Percentiles rank a stretch among this genome's conserved stretches.
These are phyloP conservation scores for Ganoderma lucidum DNA, from an alignment of 1,284 basidiomycete genomes.

Conservation along the genomic window DNA sequence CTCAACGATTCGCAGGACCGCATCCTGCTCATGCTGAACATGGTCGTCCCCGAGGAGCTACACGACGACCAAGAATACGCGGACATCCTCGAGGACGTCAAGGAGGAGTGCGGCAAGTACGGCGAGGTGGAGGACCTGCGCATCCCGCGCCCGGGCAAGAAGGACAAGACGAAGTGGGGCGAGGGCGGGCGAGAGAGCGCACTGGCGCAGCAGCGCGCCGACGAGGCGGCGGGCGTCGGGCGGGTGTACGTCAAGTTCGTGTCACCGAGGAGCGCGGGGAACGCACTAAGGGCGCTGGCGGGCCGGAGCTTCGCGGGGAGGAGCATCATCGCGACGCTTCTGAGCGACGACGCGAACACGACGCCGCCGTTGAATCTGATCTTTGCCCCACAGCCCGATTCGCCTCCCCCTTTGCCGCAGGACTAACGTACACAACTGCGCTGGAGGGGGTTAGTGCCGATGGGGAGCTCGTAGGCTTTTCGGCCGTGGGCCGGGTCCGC, in stretches of 20 bases:
- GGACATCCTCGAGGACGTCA: slow-evolving; percentile 95
- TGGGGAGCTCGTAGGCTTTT: neutral
- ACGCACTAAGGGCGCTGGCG: slow-evolving; percentile 85
- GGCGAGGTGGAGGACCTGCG: slow-evolving; percentile 87
- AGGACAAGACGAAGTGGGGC: slow-evolving; percentile 85
- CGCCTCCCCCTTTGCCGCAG: slow-evolving; percentile 74
- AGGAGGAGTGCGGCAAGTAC: slow-evolving; percentile 89
- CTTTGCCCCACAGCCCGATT: slow-evolving; percentile 84
- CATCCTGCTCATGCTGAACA: slow-evolving; percentile 97
- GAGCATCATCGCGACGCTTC: slow-evolving; percentile 84
- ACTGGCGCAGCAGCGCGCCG: slow-evolving; percentile 71
- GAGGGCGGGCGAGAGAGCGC: slow-evolving; percentile 65
- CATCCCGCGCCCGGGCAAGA: slow-evolving; percentile 89
- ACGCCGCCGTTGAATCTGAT: slow-evolving; percentile 81
- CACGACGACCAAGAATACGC: slow-evolving; percentile 91
- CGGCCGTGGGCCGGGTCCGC: neutral
- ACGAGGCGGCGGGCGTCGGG: slow-evolving; percentile 92
- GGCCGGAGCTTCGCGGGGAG: slow-evolving; percentile 93
- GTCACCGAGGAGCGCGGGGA: slow-evolving; percentile 66
- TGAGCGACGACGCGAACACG: slow-evolving; percentile 83
- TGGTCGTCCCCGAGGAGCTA: slow-evolving; percentile 96
- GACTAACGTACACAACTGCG: slow-evolving; percentile 32
- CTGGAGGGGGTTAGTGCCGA: slow-evolving; percentile 10
- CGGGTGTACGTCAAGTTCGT: slow-evolving; percentile 91
- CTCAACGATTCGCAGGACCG: slow-evolving; percentile 62